Evolutionary conservation across 176 grass and related monocot genomes (phyloP).

Genomic region (Lolium multiflorum): DNA sequence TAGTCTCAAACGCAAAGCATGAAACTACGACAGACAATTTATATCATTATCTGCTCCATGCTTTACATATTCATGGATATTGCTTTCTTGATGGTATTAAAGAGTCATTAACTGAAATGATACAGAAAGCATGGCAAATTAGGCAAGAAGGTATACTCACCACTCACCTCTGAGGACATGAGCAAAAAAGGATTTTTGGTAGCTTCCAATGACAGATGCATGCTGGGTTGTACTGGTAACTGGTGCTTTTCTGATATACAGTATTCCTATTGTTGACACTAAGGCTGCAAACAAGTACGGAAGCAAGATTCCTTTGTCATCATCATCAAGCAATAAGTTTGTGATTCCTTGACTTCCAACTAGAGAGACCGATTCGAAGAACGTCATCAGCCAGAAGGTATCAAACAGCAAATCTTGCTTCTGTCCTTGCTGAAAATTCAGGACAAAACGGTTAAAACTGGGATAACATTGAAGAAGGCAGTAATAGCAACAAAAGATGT

Average conservation of each 20-base stretch:
- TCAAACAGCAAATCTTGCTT: slow-evolving; percentile 79
- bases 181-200: slow-evolving; percentile 88
- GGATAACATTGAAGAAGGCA: not conserved
- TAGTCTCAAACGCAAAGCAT: slow-evolving; percentile 10
- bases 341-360: slow-evolving; percentile 83
- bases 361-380: slow-evolving; percentile 86
- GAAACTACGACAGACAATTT: not conserved
- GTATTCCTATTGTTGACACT: slow-evolving; percentile 64
- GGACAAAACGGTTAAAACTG: slow-evolving; percentile 28
- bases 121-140: slow-evolving; percentile 25
- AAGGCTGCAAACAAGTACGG: slow-evolving; percentile 65
- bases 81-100: slow-evolving; percentile 2
- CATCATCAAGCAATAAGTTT: slow-evolving; percentile 61
- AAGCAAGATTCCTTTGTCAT: slow-evolving; percentile 49
- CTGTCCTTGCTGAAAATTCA: slow-evolving; percentile 87
- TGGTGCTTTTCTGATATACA: slow-evolving; percentile 84
- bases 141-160: slow-evolving; percentile 50
- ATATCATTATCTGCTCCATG: not conserved
- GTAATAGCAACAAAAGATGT: not conserved
- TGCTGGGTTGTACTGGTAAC: slow-evolving; percentile 59
- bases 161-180: slow-evolving; percentile 94
- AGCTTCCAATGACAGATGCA: slow-evolving; percentile 73
- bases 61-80: not conserved
- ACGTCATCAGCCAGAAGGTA: slow-evolving; percentile 91
- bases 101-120: not conserved